Base-by-base conservation (phyloP, 495 filamentous ascomycete species). In the Aspergillus cristatus region DNA sequence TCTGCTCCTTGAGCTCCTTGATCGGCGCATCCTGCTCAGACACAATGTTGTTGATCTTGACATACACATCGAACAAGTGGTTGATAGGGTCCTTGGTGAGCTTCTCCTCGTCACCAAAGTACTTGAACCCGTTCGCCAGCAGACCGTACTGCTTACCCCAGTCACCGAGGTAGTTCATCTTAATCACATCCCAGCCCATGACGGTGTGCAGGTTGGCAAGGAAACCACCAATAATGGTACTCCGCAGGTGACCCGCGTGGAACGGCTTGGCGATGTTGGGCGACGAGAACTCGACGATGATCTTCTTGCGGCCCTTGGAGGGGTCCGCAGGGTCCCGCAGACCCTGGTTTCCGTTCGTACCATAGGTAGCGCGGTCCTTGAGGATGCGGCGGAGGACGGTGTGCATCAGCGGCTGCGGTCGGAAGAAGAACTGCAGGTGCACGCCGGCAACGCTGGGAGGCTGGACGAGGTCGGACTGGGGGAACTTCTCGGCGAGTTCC, bases 391-490 rank as follows among this genome's bases (percentile, higher is more conserved):
- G 67, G 32, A 91, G 67, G 20, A 90, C 67, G 8, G 75, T 60
- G 37, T 76, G 53, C 34, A 72, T 55, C 25, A 88, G 63, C 18
- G 76, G 70, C 1, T 61, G 53, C 11, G 69, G 60, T 51, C 79
- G 80, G 69, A 82, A 81, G 70, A 82, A 91, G 70, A 97, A 95
- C 47, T 80, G 76, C 11, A 97, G 49, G 50, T 86, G 90, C 32
- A 76, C 70, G 37, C 78, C 81, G 41, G 59, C 50, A 12, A 65
- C 60, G 14, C 63, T 66, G 1, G 86, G 85, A 39, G 80, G 81
- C 37, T 79, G 63, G 47, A 91, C 65, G 31, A 91, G 71, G 28
- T 86, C 78, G 40, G 79, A 82, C 37, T 83, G 78, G 28, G 86
- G 84, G 58, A 84, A 90, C 69, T 86, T 83, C 36, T 72, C 72